Conservation (phyloP, 257 asterid species). For the Lycium barbarum region DNA sequence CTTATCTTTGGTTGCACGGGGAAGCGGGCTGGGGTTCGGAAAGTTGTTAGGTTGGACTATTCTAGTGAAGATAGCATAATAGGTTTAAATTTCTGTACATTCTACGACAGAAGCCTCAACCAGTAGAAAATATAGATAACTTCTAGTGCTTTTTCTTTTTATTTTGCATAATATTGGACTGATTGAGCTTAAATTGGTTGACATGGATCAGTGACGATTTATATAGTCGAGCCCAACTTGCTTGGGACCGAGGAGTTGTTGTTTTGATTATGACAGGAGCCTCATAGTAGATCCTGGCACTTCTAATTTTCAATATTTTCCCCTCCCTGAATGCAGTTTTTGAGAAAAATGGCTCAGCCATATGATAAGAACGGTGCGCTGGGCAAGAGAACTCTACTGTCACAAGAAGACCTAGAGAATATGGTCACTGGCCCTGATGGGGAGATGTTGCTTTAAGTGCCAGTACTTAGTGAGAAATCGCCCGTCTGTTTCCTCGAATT, state of each 20-base stretch:
- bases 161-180: neutral
- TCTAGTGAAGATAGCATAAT: constrained; percentile 9
- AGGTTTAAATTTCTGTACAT: neutral
- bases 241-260: neutral
- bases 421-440: constrained; percentile 57
- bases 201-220: neutral
- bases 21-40: neutral
- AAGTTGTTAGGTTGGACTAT: neutral
- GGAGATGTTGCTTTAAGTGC: constrained; percentile 49
- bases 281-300: neutral
- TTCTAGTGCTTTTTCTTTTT: neutral
- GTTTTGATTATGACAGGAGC: neutral
- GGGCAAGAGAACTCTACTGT: constrained; percentile 85
- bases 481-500: neutral
- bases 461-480: neutral
- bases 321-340: constrained; percentile 58
- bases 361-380: constrained; percentile 83
- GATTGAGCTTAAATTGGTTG: neutral
- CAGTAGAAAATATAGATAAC: neutral
- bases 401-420: constrained; percentile 89
- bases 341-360: constrained; percentile 98
- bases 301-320: neutral
- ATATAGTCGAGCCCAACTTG: neutral
- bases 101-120: neutral
- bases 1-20: neutral